Percentiles rank a stretch among this genome's conserved stretches.
phyloP scores from a whole-genome alignment of 768 basidiomycete genomes.

The Omphalotus guepiniiformis region DNA sequence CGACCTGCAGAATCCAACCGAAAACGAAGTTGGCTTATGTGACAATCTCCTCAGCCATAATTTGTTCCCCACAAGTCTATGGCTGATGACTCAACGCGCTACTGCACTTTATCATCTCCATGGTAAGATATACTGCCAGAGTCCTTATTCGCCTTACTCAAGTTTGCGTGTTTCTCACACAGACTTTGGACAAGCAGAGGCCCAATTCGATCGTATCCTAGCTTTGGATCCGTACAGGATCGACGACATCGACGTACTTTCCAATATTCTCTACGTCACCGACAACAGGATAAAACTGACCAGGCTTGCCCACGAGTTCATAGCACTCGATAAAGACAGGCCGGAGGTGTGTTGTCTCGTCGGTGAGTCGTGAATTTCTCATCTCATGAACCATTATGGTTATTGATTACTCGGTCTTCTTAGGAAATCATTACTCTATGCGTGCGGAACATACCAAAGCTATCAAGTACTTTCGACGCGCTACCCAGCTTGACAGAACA shows the following conservation, averaged over 20 bases:
- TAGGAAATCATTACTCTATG: conserved; percentile 97
- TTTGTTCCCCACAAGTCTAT: conserved; percentile 78
- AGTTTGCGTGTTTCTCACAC: conserved; percentile 1
- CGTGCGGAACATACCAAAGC: conserved; percentile 94
- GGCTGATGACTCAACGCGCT: conserved; percentile 84
- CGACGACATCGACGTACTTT: conserved; percentile 94
- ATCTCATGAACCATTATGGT: neutral
- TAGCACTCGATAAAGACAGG: conserved; percentile 84
- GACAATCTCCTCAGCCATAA: conserved; percentile 67
- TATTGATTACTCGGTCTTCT: conserved; percentile 3
- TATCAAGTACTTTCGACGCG: conserved; percentile 89
- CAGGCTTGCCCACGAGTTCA: conserved; percentile 86
- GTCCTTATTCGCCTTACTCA: conserved; percentile 9
- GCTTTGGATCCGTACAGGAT: conserved; percentile 80
- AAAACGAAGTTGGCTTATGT: conserved; percentile 78
- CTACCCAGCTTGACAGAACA: conserved; percentile 91
- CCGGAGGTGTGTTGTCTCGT: conserved; percentile 96
- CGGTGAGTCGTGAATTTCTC: conserved; percentile 50
- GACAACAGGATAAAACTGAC: conserved; percentile 87
- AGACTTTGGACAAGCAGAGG: conserved; percentile 84
- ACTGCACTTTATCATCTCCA: conserved; percentile 87
- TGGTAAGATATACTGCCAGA: too few species aligned
- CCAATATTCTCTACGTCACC: conserved; percentile 95
- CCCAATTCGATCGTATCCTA: conserved; percentile 81
- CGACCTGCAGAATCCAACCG: conserved; percentile 85